Base-by-base conservation (phyloP, 2,329 filamentous ascomycete genomes). In the Neonectria hederae region DNA sequence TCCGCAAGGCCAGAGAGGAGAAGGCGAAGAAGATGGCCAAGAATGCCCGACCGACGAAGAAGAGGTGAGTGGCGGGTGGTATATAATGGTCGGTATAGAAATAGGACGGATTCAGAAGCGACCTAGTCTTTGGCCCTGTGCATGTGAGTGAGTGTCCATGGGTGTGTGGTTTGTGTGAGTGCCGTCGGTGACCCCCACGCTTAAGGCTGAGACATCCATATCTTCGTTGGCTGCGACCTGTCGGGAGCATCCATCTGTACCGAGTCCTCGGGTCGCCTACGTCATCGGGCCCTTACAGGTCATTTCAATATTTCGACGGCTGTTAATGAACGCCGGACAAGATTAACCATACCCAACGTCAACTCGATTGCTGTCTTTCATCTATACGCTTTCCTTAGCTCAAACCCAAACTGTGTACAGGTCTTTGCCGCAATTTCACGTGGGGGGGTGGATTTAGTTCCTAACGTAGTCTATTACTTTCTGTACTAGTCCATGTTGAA, bases 41-140 rank as follows among this genome's bases (percentile, higher is more conserved):
- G 88, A 98, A 97, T 79, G 94, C 92, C 9, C 84, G 95, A 73
- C 94, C 94, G 8, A 76, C 86, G 43, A 91, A 86, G 81, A 93
- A 87, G 81, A 76, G 72, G 69, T 74, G 45, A 42, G 53, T 6
- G 5, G 35, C 26, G 32, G 48, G 17, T 30, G 43, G 43, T 58
- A 32, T 22, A 32, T 60, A 59, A 56, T 42, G 28, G 24, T 38
- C n/a, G 22, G 43, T 13, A 5, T 26, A 54, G 32, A 24, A 21
- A 42, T 48, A 46, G 14, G 22, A 51, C 21, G 19, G 32, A 28
- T 38, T 58, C 45, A 7, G 43, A 19, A 45, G 35, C 13, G 19
- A 45, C 26, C 32, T 17, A 40, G n/a, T 11, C 9, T 30, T 11
- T 32, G 30, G 11, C 10, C 10, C 5, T 8, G 22, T 58, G 9